Percentiles rank a stretch among this genome's conserved stretches.
Evolutionary conservation across 768 basidiomycete species (phyloP).

Genomic region (Pilatotrama ljubarskyi): DNA sequence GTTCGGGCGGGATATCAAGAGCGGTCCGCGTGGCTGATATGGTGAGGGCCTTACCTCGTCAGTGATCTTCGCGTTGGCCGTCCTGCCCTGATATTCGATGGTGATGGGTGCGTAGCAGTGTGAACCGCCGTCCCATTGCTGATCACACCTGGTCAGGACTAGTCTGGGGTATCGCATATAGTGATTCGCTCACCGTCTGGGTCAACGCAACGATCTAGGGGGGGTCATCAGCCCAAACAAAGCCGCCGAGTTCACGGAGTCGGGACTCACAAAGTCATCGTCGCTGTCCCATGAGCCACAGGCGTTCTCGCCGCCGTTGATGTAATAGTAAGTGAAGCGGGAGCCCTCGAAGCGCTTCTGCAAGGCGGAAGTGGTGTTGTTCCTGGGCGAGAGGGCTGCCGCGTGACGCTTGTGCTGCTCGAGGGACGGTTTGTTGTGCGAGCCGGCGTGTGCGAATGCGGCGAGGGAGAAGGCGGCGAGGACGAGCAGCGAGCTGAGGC

Average conservation of each 20-base stretch:
- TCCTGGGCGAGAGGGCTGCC: background rate
- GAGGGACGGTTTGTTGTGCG: no score
- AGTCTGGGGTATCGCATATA: no score
- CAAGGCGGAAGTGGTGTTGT: background rate
- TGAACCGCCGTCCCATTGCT: conserved; percentile 56
- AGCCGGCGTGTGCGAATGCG: no score
- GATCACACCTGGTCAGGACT: background rate
- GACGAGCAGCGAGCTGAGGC: background rate
- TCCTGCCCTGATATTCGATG: conserved; percentile 59
- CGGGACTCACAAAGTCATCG: conserved; percentile 14
- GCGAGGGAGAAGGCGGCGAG: no score
- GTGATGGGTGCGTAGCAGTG: conserved; percentile 62
- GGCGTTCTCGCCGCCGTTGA: conserved; percentile 4
- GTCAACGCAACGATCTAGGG: conserved; percentile 54
- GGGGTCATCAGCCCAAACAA: background rate
- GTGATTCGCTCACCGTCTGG: background rate
- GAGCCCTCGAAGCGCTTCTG: conserved; percentile 10
- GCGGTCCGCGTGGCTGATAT: background rate
- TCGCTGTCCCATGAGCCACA: conserved; percentile 12
- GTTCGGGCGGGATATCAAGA: background rate
- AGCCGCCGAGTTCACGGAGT: no score
- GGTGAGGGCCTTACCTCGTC: conserved; percentile 49
- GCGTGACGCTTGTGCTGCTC: no score
- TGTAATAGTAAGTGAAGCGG: conserved; percentile 14
- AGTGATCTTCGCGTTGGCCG: conserved; percentile 53